Evolutionary conservation across 768 basidiomycete genomes (phyloP).

Genomic region (Suillus paluster): DNA sequence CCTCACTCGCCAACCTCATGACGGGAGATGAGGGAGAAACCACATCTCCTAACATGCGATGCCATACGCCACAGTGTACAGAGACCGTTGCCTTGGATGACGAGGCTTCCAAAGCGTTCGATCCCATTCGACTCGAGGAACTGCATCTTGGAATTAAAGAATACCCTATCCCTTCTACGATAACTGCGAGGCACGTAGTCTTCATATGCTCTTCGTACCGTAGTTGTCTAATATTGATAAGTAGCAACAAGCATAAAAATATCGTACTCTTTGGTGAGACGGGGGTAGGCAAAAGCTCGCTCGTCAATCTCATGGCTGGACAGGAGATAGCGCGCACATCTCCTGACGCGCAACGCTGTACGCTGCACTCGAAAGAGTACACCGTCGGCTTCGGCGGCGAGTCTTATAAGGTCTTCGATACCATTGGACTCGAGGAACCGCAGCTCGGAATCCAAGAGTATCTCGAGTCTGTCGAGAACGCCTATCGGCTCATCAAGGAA

Average conservation of each 20-base stretch:
- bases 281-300: conserved; percentile 34
- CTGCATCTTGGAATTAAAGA: conserved; percentile 31
- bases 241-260: background rate
- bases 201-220: background rate
- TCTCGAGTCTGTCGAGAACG: background rate
- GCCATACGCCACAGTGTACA: conserved; percentile 39
- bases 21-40: conserved; percentile 28
- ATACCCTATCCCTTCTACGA: conserved; percentile 15
- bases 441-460: background rate
- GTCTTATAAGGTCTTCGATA: conserved; percentile 22
- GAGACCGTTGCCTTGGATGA: conserved; percentile 19
- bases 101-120: conserved; percentile 29
- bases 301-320: conserved; percentile 38
- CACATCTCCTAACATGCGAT: conserved; percentile 36
- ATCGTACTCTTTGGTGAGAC: conserved; percentile 12
- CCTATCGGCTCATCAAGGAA: background rate
- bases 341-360: background rate
- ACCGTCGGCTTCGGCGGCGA: background rate
- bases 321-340: background rate
- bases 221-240: background rate
- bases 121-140: conserved; percentile 41
- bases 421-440: conserved; percentile 20
- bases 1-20: conserved; percentile 48
- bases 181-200: background rate
- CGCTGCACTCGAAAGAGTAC: background rate